Evolutionary conservation across 176 grass and related monocot species (phyloP), one percentile per base, ranked within the genome.

Genomic region (Carex pumila): DNA sequence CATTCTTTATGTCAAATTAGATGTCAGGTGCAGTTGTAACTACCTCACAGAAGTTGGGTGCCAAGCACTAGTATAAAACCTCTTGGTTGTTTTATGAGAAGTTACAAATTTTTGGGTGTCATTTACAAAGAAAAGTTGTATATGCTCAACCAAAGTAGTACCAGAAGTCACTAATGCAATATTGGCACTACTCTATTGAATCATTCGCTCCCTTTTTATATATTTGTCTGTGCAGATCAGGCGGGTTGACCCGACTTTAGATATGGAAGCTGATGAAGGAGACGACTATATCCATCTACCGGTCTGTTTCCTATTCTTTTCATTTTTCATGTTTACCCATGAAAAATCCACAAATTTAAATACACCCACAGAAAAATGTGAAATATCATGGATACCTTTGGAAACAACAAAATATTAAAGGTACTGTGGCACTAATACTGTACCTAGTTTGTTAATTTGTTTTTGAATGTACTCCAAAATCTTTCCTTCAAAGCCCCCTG

Each of bases 271-370:
- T 80, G 95, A 98, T 77, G 68, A 63, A 68, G 92, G 95, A 22
- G 95, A 98, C 84, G 92, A 98, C 84, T 98, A 98, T 88, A 92
- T 91, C 59, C 95, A 98, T 90, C 80, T 98, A 84, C 87, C 89
- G 39, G 95, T 94, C 13, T 43, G 92, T 86, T 84, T 80, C 11
- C 73, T 43, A n/a, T 87, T 75, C 84, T 69, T 73, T 70, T 76
- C 67, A 54, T 68, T 66, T 86, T 32, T 39, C 18, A n/a, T 71
- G 68, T 52, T 84, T 90, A 21, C 12, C 47, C 66, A 81, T 58
- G 13, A 83, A 39, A 76, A 77, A 71, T 87, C 11, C 19, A 82
- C n/a, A 81, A 36, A 65, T 52, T 66, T 19, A 39, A 37, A 36
- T 80, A 39, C 53, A 43, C 15, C 18, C 19, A 1, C 5, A 17